Conservation (phyloP, 1,284 basidiomycete species). For the Pterulicium gracile region DNA sequence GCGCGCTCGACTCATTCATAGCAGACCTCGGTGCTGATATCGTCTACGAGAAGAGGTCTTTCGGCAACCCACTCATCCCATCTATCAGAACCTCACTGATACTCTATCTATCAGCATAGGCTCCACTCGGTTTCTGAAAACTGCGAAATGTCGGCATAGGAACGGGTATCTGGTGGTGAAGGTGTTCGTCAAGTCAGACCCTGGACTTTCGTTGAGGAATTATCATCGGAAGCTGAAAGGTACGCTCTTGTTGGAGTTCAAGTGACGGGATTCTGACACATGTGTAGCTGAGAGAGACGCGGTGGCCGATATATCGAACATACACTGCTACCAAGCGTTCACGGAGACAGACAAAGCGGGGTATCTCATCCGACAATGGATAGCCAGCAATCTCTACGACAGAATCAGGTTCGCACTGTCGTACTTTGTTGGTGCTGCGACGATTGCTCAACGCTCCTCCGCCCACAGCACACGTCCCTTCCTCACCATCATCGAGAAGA, state of each 20-base stretch:
- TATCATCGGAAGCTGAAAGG: constrained; percentile 62
- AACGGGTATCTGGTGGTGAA: constrained; percentile 68
- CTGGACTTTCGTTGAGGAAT: constrained; percentile 53
- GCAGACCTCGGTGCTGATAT: constrained; percentile 1
- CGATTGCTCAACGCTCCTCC: neutral
- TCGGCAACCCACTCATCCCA: neutral
- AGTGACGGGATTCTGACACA: too few species aligned
- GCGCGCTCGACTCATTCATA: constrained; percentile 2
- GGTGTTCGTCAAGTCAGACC: constrained; percentile 78
- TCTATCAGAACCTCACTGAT: neutral
- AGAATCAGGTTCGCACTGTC: constrained; percentile 73
- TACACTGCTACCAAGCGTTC: constrained; percentile 85
- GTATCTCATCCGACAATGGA: constrained; percentile 92
- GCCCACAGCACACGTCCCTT: constrained; percentile 84
- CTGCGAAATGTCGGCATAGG: constrained; percentile 68
- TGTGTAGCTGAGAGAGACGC: constrained; percentile 72
- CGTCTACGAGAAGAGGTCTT: constrained; percentile 2
- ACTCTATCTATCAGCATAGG: constrained; percentile 48
- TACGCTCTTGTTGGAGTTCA: too few species aligned
- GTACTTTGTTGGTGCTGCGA: constrained; percentile 3
- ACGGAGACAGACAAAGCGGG: constrained; percentile 95
- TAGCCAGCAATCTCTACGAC: constrained; percentile 93
- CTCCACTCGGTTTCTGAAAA: constrained; percentile 92
- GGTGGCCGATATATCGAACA: constrained; percentile 76
- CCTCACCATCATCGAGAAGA: constrained; percentile 86